Evolutionary conservation across 2,329 filamentous ascomycete genomes (phyloP).

Genomic region (Mollisiaceae sp.): DNA sequence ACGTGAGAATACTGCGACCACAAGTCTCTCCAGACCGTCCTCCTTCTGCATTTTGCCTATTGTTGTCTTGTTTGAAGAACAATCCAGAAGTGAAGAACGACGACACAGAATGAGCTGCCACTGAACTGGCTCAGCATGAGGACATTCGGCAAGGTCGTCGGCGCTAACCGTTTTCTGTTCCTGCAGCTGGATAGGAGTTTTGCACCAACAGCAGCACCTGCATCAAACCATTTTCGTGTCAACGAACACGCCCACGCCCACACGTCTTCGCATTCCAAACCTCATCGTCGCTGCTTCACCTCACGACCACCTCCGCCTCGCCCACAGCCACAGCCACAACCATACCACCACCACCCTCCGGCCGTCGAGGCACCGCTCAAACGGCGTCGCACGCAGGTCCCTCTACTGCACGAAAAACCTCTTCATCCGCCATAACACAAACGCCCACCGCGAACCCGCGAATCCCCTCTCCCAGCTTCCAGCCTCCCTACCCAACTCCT

Average conservation of each 20-base stretch:
- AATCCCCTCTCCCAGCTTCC: slow-evolving; percentile 39
- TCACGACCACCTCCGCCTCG: slow-evolving; percentile 14
- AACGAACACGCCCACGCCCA: slow-evolving; percentile 11
- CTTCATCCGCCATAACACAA: slow-evolving; percentile 29
- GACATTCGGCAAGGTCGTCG: background rate
- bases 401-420: slow-evolving; percentile 27
- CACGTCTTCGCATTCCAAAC: background rate
- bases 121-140: background rate
- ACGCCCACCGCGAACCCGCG: slow-evolving; percentile 34
- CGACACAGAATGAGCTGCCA: background rate
- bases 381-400: slow-evolving; percentile 39
- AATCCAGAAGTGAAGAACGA: slow-evolving; percentile 5
- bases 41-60: background rate
- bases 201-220: slow-evolving; percentile 15
- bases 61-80: background rate
- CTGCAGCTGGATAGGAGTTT: slow-evolving; percentile 5
- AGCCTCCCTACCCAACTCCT: slow-evolving; percentile 39
- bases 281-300: slow-evolving; percentile 2
- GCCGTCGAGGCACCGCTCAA: slow-evolving; percentile 36
- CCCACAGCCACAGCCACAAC: slow-evolving; percentile 14
- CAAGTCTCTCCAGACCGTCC: slow-evolving; percentile 8
- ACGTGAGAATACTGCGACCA: slow-evolving; percentile 11
- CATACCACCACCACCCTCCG: slow-evolving; percentile 15
- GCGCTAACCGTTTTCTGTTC: slow-evolving; percentile 1
- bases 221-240: slow-evolving; percentile 14